phyloP scores from a whole-genome alignment of 768 basidiomycete genomes.

The Mycena haematopus region DNA sequence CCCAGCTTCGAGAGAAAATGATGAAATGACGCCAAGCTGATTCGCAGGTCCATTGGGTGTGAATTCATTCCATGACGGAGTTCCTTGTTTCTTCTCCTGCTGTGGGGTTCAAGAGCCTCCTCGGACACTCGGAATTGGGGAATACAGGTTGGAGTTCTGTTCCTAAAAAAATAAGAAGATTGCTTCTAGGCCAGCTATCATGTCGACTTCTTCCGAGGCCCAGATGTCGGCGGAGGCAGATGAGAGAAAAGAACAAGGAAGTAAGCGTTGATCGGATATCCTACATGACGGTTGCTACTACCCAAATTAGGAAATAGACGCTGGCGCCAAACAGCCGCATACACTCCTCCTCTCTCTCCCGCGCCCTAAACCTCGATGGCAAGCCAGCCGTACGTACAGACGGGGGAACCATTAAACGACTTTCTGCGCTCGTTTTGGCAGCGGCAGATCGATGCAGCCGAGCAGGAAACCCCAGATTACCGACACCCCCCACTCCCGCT shows the following conservation, averaged over 20 bases:
- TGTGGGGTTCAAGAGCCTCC: not conserved
- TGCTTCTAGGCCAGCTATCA: not conserved
- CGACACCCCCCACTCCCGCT: constrained; percentile 88
- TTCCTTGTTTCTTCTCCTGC: constrained; percentile 3
- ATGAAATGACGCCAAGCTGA: not conserved
- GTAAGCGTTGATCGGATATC: constrained; percentile 7
- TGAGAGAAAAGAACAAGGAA: not conserved
- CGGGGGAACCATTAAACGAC: constrained; percentile 86
- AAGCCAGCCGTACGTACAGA: constrained; percentile 71
- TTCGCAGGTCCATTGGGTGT: not conserved
- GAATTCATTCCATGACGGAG: constrained; percentile 6
- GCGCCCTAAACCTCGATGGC: constrained; percentile 31
- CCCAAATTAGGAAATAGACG: constrained; percentile 10
- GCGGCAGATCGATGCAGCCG: constrained; percentile 83
- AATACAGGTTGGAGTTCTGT: not conserved
- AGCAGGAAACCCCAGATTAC: constrained; percentile 88
- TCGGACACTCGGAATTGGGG: constrained; percentile 14
- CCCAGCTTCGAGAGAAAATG: not conserved
- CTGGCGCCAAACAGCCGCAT: constrained; percentile 4
- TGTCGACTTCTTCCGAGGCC: not conserved
- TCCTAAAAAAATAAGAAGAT: not conserved
- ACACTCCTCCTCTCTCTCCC: constrained; percentile 6
- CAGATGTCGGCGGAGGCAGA: constrained; percentile 10
- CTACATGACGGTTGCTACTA: constrained; percentile 3
- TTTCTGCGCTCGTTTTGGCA: constrained; percentile 93